A percentile compares a stretch with the other conserved stretches of the same genome.
Conservation (phyloP, 345 rosid species). For the Trapa incisa region DNA sequence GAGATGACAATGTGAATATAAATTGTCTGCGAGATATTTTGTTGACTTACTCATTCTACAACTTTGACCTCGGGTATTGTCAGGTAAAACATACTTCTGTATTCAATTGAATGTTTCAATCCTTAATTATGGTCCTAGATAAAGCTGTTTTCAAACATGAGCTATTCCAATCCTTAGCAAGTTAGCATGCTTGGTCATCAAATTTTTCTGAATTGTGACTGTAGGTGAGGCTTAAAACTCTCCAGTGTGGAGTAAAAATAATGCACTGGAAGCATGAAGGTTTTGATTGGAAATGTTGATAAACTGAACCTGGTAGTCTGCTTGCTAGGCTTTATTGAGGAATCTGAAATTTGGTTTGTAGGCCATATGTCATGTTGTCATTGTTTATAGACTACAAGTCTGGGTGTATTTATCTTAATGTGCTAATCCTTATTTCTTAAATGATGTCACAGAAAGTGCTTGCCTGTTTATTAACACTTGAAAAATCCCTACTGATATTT, state of each 20-base stretch:
- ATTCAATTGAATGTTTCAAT: not conserved
- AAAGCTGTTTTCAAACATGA: not conserved
- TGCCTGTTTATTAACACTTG: too few species aligned
- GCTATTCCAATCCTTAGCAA: not conserved
- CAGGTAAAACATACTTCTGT: slow-evolving; percentile 43
- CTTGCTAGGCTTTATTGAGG: not conserved
- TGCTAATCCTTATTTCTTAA: not conserved
- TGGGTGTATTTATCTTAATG: too few species aligned
- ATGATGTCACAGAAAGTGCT: not conserved
- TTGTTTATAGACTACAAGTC: not conserved
- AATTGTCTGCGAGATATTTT: slow-evolving; percentile 69
- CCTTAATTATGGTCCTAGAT: not conserved
- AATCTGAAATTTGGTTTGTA: not conserved
- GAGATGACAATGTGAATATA: slow-evolving; percentile 86
- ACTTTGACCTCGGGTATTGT: slow-evolving; percentile 96
- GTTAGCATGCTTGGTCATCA: not conserved
- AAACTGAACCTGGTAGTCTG: not conserved
- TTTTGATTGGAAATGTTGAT: not conserved
- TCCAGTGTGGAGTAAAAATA: not conserved
- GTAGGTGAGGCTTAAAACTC: not conserved
- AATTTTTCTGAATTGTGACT: not conserved
- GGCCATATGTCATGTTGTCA: not conserved
- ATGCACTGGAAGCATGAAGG: not conserved
- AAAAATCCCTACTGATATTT: too few species aligned
- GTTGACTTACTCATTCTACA: slow-evolving; percentile 85